A percentile compares a stretch with the other conserved stretches of the same genome.
Evolutionary conservation across 2,329 filamentous ascomycete genomes (phyloP).

Genomic region (Tolypocladium album): DNA sequence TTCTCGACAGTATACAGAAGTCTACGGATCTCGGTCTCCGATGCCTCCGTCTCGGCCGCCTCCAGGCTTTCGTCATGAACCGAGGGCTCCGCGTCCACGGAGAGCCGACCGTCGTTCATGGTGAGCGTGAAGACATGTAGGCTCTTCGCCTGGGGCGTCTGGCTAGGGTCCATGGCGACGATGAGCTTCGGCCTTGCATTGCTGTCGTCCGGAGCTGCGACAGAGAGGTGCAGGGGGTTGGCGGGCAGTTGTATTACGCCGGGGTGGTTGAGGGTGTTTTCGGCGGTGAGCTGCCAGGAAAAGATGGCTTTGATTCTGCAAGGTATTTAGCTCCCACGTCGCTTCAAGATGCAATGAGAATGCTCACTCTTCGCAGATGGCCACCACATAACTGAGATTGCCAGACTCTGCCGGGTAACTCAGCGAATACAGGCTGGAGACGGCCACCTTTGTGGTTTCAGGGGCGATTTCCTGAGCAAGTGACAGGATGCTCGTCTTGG

Average conservation of each 20-base stretch:
- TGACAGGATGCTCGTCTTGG: slow-evolving; percentile 40
- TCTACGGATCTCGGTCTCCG: slow-evolving; percentile 25
- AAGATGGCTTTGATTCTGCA: slow-evolving; percentile 52
- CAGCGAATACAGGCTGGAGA: slow-evolving; percentile 31
- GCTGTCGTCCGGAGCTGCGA: slow-evolving; percentile 10
- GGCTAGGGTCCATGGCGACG: slow-evolving; percentile 27
- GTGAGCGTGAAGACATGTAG: slow-evolving; percentile 19
- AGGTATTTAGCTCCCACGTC: slow-evolving; percentile 10
- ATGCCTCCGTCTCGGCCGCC: slow-evolving; percentile 20
- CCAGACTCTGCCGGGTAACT: slow-evolving; percentile 16
- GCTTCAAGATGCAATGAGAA: not conserved
- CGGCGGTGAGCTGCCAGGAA: slow-evolving; percentile 41
- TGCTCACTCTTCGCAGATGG: slow-evolving; percentile 46
- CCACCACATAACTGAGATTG: slow-evolving; percentile 30
- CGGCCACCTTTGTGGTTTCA: slow-evolving; percentile 31
- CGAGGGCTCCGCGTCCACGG: slow-evolving; percentile 14
- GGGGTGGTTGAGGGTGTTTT: slow-evolving; percentile 38
- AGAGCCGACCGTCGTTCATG: slow-evolving; percentile 19
- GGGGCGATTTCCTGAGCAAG: slow-evolving; percentile 26
- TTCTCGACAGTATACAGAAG: slow-evolving; percentile 36
- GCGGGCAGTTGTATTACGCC: slow-evolving; percentile 43
- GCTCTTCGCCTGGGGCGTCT: slow-evolving; percentile 15
- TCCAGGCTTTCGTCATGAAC: slow-evolving; percentile 15
- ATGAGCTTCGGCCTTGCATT: slow-evolving; percentile 20
- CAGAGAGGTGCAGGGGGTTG: slow-evolving; percentile 49